Conservation (phyloP, 148 eudicot species). For the Chenopodium berlandieri region DNA sequence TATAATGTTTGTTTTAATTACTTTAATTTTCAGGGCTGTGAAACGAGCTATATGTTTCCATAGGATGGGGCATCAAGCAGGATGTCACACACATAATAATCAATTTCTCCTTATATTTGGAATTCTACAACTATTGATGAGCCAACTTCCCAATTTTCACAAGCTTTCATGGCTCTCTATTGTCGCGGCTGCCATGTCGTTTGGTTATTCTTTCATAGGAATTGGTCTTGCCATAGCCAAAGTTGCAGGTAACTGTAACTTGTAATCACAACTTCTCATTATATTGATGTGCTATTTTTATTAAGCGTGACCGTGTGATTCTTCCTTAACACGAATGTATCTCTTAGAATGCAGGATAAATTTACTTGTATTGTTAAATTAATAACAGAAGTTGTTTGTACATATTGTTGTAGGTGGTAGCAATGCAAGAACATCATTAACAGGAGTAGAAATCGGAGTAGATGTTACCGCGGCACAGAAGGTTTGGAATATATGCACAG, state of each 20-base stretch:
- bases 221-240: conserved; percentile 61
- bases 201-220: conserved; percentile 64
- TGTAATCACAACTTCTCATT: not conserved
- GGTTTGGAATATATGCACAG: conserved; percentile 44
- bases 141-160: conserved; percentile 67
- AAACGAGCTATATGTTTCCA: conserved; percentile 64
- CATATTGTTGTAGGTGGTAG: conserved; percentile 33
- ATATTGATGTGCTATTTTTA: not conserved
- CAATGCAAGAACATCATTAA: conserved; percentile 31
- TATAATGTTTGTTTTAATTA: not conserved
- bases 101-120: conserved; percentile 49
- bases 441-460: conserved; percentile 39
- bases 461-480: conserved; percentile 33
- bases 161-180: conserved; percentile 58
- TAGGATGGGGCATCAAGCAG: conserved; percentile 38
- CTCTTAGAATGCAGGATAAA: too few species aligned
- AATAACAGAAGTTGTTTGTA: not conserved
- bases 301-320: too few species aligned
- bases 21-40: conserved; percentile 43
- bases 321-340: too few species aligned
- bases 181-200: conserved; percentile 63
- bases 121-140: conserved; percentile 37
- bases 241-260: conserved; percentile 35
- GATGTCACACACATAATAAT: conserved; percentile 45
- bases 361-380: not conserved